Evolutionary conservation across 352 stramenopile genomes (phyloP).

Genomic region (Pythium pyrilobum): DNA sequence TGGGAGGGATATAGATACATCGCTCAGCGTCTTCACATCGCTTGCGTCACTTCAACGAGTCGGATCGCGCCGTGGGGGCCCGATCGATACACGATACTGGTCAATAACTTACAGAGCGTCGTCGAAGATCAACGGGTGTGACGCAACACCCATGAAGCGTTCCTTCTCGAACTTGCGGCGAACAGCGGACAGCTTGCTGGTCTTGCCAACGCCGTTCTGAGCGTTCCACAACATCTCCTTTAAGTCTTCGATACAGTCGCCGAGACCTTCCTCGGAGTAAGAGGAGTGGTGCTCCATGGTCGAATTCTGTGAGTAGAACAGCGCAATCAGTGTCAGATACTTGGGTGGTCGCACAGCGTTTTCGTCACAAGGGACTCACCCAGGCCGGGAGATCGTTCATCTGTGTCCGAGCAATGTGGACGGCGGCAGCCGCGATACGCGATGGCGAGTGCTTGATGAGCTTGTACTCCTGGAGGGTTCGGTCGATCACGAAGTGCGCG

Average conservation of each 20-base stretch:
- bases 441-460: slow-evolving; percentile 97
- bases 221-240: slow-evolving; percentile 81
- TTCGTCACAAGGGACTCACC: slow-evolving; percentile 39
- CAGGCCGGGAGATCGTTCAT: slow-evolving; percentile 72
- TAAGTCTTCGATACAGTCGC: slow-evolving; percentile 62
- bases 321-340: slow-evolving; percentile 1
- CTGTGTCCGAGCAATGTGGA: slow-evolving; percentile 93
- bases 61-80: neutral
- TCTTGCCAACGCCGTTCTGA: slow-evolving; percentile 58
- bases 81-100: slow-evolving; percentile 9
- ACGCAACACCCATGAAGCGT: slow-evolving; percentile 68
- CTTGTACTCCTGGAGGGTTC: slow-evolving; percentile 98
- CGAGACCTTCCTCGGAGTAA: slow-evolving; percentile 58
- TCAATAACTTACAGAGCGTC: slow-evolving; percentile 34
- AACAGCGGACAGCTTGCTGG: slow-evolving; percentile 73
- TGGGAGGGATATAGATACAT: slow-evolving; percentile 18
- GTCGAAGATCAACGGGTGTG: slow-evolving; percentile 48
- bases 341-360: too few species aligned
- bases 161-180: slow-evolving; percentile 86
- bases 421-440: slow-evolving; percentile 93
- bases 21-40: slow-evolving; percentile 9
- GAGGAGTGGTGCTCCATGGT: slow-evolving; percentile 74
- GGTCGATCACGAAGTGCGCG: slow-evolving; percentile 97
- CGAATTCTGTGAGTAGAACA: slow-evolving; percentile 32
- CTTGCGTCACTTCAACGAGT: neutral